Evolutionary conservation across 495 filamentous ascomycete genomes (phyloP), one percentile per base, ranked within the genome.

Genomic region (Apiosordaria backusii): DNA sequence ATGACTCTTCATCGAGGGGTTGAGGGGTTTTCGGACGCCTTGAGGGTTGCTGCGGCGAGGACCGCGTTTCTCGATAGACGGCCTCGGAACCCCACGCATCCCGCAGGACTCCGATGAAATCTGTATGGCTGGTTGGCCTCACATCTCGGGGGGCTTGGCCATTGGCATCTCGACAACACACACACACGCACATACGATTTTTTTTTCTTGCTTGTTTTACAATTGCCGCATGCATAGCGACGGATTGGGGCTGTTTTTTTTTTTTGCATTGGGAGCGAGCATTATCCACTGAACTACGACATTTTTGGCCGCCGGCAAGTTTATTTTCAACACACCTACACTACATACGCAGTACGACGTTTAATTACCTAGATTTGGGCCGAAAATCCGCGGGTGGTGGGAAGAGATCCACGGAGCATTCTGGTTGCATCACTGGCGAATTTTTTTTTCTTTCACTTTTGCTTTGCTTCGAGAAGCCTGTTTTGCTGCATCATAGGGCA

Each of bases 191-290:
- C 26, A 25, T 1, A 18, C 57, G 22, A 23, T 4, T 23, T 59
- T 59, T 45, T 61, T 45, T 61, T 26, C 18, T 45, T 61, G n/a
- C 59, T 23, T 9, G 10, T 61, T 45, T 29, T 19, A 35, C 19
- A 61, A 67, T 61, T 65, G 63, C 63, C 69, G 61, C 66, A 71
- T 67, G 68, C 68, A 70, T 53, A 64, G 64, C 61, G 64, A 66
- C 55, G 50, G 67, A 65, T 21, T 35, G 59, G 21, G 52, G 27
- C 40, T 29, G 21, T 62, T 50, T 29, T 57, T 63, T 52, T 60
- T 23, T 22, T 27, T 35, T 53, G 21, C 22, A 55, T 64, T 25
- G 19, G 53, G 53, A 21, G 18, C 40, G 45, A 54, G 22, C 21
- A n/a, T 60, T 25, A 29, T 29, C 22, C 57, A 61, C 29, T 26